A percentile compares a stretch with the other conserved stretches of the same genome.
These are phyloP conservation scores for Pseudisothecium myosuroides DNA, from an alignment of 225 moss, liverwort and hornwort species.

Conservation along the genomic window DNA sequence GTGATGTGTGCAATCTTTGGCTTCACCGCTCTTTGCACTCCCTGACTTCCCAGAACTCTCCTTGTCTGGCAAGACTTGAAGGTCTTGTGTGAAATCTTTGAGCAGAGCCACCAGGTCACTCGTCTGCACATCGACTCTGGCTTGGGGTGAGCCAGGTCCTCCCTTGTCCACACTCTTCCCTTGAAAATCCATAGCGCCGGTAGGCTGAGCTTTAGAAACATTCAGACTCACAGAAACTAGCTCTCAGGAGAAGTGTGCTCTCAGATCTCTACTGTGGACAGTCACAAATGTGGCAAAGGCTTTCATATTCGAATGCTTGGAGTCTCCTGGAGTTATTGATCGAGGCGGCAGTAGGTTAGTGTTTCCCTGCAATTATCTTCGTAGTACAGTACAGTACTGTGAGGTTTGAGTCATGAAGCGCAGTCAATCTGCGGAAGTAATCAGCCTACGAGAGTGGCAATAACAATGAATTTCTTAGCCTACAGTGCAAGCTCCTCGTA, in stretches of 20 bases:
- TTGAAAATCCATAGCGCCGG: neutral
- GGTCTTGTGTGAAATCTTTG: neutral
- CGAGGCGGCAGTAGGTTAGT: neutral
- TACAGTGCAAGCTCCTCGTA: neutral
- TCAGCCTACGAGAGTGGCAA: neutral
- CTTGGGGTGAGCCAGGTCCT: neutral
- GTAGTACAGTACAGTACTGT: neutral
- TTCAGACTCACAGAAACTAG: neutral
- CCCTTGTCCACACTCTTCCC: neutral
- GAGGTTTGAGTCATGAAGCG: neutral
- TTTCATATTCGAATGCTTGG: neutral
- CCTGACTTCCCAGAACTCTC: neutral
- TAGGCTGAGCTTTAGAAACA: too few species aligned
- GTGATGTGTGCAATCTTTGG: neutral
- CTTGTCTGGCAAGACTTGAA: neutral
- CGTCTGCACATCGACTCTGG: neutral
- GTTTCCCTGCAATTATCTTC: neutral
- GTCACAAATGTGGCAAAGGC: neutral
- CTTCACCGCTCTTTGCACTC: neutral
- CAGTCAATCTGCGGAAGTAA: neutral
- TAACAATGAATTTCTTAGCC: neutral
- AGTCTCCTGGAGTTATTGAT: neutral
- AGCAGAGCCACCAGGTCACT: neutral
- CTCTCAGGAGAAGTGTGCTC: neutral
- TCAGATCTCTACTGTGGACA: neutral